These are phyloP conservation scores for Solanum stenotomum DNA, from an alignment of 257 asterid genomes.

Conservation along the genomic window DNA sequence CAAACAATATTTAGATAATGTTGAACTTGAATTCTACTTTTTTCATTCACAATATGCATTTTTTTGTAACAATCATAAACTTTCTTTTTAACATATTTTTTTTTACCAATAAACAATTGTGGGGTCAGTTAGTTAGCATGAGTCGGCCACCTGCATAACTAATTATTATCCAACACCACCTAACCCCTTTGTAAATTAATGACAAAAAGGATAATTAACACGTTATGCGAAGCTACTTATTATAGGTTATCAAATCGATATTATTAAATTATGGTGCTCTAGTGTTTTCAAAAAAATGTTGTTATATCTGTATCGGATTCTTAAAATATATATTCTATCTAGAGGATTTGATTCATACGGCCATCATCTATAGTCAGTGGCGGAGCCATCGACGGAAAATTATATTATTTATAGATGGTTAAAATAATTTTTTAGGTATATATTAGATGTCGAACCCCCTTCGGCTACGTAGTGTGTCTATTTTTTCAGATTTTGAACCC, in stretches of 20 bases:
- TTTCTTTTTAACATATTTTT: neutral
- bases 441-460: too few species aligned
- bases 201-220: neutral
- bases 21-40: neutral
- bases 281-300: rapidly evolving
- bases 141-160: neutral
- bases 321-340: neutral
- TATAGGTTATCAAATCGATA: neutral
- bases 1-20: neutral
- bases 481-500: too few species aligned
- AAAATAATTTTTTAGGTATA: too few species aligned
- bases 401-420: too few species aligned
- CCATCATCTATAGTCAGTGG: neutral
- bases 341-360: neutral
- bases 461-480: rapidly evolving
- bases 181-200: neutral
- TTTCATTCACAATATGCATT: neutral
- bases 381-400: too few species aligned
- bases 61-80: neutral
- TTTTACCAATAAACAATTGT: neutral
- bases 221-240: neutral
- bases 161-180: neutral
- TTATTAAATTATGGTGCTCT: neutral
- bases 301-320: rapidly evolving
- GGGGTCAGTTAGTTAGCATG: neutral